Evolutionary conservation across 805 yeast genomes (phyloP).

Genomic region (Wickerhamiella azymoides): DNA sequence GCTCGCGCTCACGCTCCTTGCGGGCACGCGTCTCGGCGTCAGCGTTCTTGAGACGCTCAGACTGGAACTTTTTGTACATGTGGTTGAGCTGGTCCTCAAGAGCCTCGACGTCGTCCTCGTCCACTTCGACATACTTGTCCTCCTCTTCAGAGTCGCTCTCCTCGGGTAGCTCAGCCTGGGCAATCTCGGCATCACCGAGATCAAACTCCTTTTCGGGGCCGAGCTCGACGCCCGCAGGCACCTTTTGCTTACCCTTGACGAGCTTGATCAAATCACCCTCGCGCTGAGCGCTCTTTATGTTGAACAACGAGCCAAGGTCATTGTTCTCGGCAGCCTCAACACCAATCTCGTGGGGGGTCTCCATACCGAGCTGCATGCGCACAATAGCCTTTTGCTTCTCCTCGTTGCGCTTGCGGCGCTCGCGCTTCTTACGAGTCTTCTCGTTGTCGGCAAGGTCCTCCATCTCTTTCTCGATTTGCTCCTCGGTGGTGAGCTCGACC

Average conservation of each 20-base stretch:
- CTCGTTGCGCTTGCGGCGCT: slow-evolving; percentile 71
- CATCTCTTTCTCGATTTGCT: slow-evolving; percentile 74
- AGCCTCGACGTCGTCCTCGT: slow-evolving; percentile 31
- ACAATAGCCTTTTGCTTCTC: slow-evolving; percentile 70
- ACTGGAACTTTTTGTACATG: slow-evolving; percentile 64
- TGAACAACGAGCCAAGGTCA: slow-evolving; percentile 65
- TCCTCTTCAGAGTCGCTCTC: slow-evolving; percentile 20
- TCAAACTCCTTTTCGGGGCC: slow-evolving; percentile 11
- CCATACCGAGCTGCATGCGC: slow-evolving; percentile 93
- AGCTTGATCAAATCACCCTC: slow-evolving; percentile 60
- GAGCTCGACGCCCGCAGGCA: slow-evolving; percentile 17
- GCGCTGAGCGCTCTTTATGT: slow-evolving; percentile 70
- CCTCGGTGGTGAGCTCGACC: slow-evolving; percentile 65
- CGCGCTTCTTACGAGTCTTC: slow-evolving; percentile 57
- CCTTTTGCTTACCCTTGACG: slow-evolving; percentile 54
- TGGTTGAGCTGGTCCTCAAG: slow-evolving; percentile 71
- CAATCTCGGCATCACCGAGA: slow-evolving; percentile 18
- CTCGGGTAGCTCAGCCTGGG: slow-evolving; percentile 26
- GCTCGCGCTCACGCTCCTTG: slow-evolving; percentile 34
- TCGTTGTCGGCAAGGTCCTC: slow-evolving; percentile 59
- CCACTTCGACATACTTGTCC: slow-evolving; percentile 22
- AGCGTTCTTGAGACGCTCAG: slow-evolving; percentile 20
- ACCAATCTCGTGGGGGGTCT: slow-evolving; percentile 85
- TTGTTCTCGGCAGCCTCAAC: slow-evolving; percentile 60
- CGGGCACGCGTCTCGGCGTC: slow-evolving; percentile 41